Evolutionary conservation across 495 filamentous ascomycete species (phyloP).

Genomic region (Podospora comata): DNA sequence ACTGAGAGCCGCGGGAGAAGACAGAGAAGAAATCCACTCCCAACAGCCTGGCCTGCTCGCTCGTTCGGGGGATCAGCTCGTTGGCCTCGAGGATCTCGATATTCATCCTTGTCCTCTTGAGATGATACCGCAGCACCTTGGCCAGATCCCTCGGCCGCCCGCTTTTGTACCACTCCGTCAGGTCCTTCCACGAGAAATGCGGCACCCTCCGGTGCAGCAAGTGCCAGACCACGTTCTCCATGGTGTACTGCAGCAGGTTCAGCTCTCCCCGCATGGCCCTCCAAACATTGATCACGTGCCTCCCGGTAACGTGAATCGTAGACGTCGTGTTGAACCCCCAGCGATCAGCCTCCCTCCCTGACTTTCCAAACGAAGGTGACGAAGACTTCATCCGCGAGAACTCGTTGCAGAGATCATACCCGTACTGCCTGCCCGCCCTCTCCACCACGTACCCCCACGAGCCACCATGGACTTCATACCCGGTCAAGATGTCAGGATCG

Average conservation of each 20-base stretch:
- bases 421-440: constrained; percentile 78
- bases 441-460: constrained; percentile 97
- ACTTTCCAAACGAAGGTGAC: constrained; percentile 72
- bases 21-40: constrained; percentile 97
- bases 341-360: constrained; percentile 78
- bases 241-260: constrained; percentile 86
- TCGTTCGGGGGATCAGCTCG: constrained; percentile 82
- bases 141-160: constrained; percentile 62
- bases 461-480: constrained; percentile 88
- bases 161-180: constrained; percentile 79
- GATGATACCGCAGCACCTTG: constrained; percentile 76
- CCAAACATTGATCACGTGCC: constrained; percentile 98
- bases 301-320: constrained; percentile 79
- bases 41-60: constrained; percentile 89
- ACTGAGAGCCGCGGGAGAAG: constrained; percentile 89
- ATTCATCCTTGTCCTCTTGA: constrained; percentile 73
- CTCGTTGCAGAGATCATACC: constrained; percentile 85
- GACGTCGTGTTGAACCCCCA: constrained; percentile 94
- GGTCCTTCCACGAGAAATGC: constrained; percentile 71
- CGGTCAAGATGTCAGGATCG: constrained; percentile 92
- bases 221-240: constrained; percentile 97
- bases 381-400: constrained; percentile 83
- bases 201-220: constrained; percentile 86
- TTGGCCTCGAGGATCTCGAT: constrained; percentile 89
- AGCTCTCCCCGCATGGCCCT: constrained; percentile 90